Evolutionary conservation across 176 grass and related monocot species (phyloP), one percentile per base, ranked within the genome.

Genomic region (Hordeum marinum): DNA sequence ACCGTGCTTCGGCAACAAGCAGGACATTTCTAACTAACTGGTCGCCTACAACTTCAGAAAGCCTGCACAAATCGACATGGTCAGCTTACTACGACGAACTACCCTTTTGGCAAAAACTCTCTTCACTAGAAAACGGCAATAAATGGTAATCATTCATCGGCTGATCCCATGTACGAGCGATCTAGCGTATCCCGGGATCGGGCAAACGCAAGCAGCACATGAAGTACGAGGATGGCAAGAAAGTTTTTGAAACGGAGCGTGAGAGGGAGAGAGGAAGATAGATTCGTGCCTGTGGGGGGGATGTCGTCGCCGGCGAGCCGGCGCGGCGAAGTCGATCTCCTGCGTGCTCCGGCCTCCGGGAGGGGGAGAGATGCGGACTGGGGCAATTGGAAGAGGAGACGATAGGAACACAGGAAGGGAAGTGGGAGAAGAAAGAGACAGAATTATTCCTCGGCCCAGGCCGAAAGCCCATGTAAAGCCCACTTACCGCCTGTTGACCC

Each of bases 401-500:
- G 12, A 69, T 26, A 7, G 13, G 58, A 39, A 6, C 1, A 27
- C 6, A 1, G 40, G 9, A 50, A 72, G 48, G 1, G 18, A 20
- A 29, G 25, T 48, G 4, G 11, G 26, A 79, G 29, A 68, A 20
- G 5, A 1, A 36, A 76, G n/a, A 6, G 4, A 17, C 12, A 12
- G 40, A 3, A 71, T 64, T 78, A 72, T 78, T 74, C 55, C 3
- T 54, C 66, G 41, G 86, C 41, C 63, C 42, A 48, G 31, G 54
- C 63, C 54, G 42, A 52, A 40, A 21, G 52, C 17, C 17, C 50
- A 54, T 7, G 50, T 54, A 18, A 24, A 20, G 68, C 69, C 58
- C 25, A 71, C 6, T 36, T 11, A 20, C 2, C 0, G 0, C 0
- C 0, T 0, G 0, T 0, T 0, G 1, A 0, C 42, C 68, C 32